Evolutionary conservation across 2,329 filamentous ascomycete genomes (phyloP), one percentile per base, ranked within the genome.

Genomic region (Aureobasidium sp.): DNA sequence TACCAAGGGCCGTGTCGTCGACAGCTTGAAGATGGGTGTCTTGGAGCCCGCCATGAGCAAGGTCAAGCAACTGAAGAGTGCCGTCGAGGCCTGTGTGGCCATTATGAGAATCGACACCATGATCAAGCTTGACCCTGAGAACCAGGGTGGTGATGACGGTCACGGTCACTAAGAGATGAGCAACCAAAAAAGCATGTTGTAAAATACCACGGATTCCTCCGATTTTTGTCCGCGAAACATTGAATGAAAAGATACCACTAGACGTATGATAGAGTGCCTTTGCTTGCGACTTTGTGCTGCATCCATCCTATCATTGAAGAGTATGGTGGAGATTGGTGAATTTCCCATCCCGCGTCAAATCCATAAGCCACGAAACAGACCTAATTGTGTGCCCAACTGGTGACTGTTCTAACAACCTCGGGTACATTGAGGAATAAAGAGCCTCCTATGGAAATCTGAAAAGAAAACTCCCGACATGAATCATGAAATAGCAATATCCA

Each of bases 71-170:
- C 82, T 99, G 73, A 99, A 99, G 87, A 95, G 89, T 77, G 94
- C 94, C 31, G 94, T 99, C 55, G 94, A 99, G 80, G 94, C 94
- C 61, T 97, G 94, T 77, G 96, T 99, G 77, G 90, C 91, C 73
- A 97, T 99, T 75, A 97, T 99, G 94, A 86, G 94, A 72, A 99
- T 99, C 74, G 94, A 99, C 80, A 97, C 94, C 67, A 82, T 99
- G 77, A 97, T 99, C 79, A 96, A 96, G 82, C 80, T 99, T 76
- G 94, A 99, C 81, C 92, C 92, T 20, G 91, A 97, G 81, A 84
- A 87, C 80, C 82, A 84, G 72, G 84, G 76, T 4, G 85, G 85
- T 68, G 89, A 96, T 78, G 90, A 94, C 67, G 73, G 74, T 53
- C 76, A 76, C 71, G 75, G 73, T 47, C 72, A 75, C 47, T 62